A percentile compares a stretch with the other conserved stretches of the same genome.
These are phyloP conservation scores for Leccinum rimulosum DNA, from an alignment of 768 basidiomycete species.

Conservation along the genomic window DNA sequence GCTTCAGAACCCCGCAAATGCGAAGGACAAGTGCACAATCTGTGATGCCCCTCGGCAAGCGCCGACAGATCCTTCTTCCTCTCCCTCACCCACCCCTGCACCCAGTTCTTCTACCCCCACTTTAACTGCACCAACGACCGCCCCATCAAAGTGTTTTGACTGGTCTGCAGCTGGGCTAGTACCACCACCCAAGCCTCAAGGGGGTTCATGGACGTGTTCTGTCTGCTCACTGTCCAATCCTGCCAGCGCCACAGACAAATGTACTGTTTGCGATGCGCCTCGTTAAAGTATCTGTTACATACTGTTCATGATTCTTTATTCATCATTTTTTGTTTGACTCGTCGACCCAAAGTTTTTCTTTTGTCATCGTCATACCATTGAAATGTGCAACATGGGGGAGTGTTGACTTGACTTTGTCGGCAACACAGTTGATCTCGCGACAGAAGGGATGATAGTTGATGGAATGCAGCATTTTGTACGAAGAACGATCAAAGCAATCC, in stretches of 20 bases:
- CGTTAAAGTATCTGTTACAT: conserved; percentile 27
- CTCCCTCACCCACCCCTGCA: neutral
- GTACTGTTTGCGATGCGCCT: conserved; percentile 48
- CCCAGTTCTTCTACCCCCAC: neutral
- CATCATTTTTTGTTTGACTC: conserved; percentile 6
- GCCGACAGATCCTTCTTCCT: conserved; percentile 13
- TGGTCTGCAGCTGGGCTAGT: conserved; percentile 39
- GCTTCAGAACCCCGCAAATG: conserved; percentile 37
- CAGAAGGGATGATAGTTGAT: neutral
- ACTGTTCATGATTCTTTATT: conserved; percentile 12
- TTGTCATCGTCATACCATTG: neutral
- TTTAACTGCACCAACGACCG: conserved; percentile 1
- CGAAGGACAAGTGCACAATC: conserved; percentile 42
- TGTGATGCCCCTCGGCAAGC: conserved; percentile 40
- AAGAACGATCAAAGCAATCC: neutral
- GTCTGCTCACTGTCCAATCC: conserved; percentile 46
- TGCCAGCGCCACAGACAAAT: conserved; percentile 42
- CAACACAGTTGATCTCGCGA: neutral
- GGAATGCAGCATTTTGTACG: neutral
- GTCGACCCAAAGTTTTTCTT: neutral
- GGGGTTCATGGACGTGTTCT: conserved; percentile 39
- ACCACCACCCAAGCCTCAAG: conserved; percentile 22
- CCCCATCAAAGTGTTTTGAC: conserved; percentile 30
- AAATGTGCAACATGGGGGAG: neutral
- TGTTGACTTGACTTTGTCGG: neutral